Percentiles rank a stretch among this genome's conserved stretches.
Evolutionary conservation across 192 early-diverging fungal genomes (phyloP).

Genomic region (Backusella australiensis): DNA sequence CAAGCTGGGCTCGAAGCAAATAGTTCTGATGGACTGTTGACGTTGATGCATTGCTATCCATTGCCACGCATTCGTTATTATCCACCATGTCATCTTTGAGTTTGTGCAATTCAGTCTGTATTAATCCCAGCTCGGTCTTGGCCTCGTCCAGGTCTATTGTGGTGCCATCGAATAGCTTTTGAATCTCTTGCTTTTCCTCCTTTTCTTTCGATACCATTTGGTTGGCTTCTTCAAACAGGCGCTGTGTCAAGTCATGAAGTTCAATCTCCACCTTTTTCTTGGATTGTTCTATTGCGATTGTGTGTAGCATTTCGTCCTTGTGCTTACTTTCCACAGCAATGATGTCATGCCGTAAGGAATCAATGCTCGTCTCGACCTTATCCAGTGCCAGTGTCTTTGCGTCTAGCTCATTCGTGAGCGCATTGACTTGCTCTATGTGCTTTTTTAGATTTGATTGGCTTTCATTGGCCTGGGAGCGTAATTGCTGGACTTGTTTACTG

Average conservation of each 20-base stretch:
- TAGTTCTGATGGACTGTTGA: constrained; percentile 17
- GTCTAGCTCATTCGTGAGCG: background rate
- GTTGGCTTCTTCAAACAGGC: constrained; percentile 90
- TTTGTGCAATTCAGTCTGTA: constrained; percentile 76
- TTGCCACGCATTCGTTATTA: constrained; percentile 36
- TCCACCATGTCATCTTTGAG: constrained; percentile 71
- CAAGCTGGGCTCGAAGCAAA: constrained; percentile 36
- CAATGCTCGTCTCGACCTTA: background rate
- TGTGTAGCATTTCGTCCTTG: constrained; percentile 73
- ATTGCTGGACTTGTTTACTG: background rate
- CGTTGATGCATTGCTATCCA: constrained; percentile 16
- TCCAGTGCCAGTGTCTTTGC: background rate
- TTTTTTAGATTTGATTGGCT: background rate
- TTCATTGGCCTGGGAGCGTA: background rate
- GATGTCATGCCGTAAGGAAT: constrained; percentile 56
- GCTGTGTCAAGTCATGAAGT: constrained; percentile 82
- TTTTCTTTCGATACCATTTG: constrained; percentile 77
- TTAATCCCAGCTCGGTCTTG: constrained; percentile 53
- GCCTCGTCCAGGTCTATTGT: constrained; percentile 58
- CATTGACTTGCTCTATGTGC: background rate
- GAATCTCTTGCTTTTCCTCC: constrained; percentile 43
- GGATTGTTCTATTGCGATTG: constrained; percentile 77
- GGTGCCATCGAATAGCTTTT: constrained; percentile 43
- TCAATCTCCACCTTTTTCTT: constrained; percentile 86
- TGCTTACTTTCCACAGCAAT: constrained; percentile 64